These are phyloP conservation scores for Euphorbia peplus DNA, from an alignment of 345 rosid species.

Conservation along the genomic window DNA sequence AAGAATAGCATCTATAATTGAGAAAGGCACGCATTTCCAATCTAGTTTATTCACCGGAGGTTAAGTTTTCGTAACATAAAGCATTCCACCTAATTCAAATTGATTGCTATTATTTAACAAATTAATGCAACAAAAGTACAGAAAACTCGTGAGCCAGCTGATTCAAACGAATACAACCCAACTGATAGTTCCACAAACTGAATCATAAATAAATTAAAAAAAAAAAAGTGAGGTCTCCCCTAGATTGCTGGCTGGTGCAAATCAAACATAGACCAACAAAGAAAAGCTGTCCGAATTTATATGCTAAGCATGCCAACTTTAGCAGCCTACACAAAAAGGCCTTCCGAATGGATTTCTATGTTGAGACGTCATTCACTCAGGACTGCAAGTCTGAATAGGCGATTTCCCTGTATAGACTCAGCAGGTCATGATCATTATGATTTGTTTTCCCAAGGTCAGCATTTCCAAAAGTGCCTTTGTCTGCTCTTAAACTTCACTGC, in stretches of 20 bases:
- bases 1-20: too few species aligned
- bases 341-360: background rate
- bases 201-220: too few species aligned
- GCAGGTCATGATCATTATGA: background rate
- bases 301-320: background rate
- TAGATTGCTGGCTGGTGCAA: too few species aligned
- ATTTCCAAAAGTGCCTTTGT: background rate
- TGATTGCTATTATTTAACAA: background rate
- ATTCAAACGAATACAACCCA: background rate
- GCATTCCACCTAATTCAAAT: background rate
- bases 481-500: too few species aligned
- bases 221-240: too few species aligned
- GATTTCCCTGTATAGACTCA: background rate
- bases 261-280: background rate
- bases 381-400: background rate
- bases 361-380: background rate
- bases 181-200: background rate
- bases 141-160: background rate
- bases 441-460: background rate
- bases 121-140: too few species aligned
- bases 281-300: background rate
- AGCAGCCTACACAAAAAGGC: background rate
- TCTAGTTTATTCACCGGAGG: background rate
- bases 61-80: background rate
- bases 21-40: background rate